Evolutionary conservation across 352 stramenopile species (phyloP), one percentile per base, ranked within the genome.

Genomic region (Phytophthora pisi): DNA sequence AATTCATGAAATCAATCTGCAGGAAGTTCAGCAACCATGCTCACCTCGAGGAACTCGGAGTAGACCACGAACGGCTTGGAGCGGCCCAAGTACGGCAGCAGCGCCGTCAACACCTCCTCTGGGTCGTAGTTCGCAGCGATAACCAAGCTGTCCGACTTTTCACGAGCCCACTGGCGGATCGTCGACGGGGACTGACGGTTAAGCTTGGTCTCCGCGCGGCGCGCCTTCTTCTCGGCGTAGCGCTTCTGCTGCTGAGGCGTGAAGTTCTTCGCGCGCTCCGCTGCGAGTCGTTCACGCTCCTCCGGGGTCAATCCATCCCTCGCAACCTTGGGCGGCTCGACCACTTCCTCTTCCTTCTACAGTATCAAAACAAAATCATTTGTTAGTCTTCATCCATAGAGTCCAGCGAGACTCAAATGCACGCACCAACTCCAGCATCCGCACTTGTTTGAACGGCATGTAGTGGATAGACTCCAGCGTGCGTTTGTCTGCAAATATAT

Each of bases 1-100:
- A 30, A 30, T 30, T 30, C 26, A 30, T 7, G 26, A 30, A 6
- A 30, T 30, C 26, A 30, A 30, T 30, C 26, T 30, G 26, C 26
- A 30, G 11, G 50, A 11, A 23, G 46, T 13, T 43, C 9, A 16
- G 23, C 15, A 34, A 13, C 20, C 52, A 54, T 28, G 30, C 66
- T 61, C 36, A 85, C 77, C 77, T 95, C 86, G 5, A 98, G 80
- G 71, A 95, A 98, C 80, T 99, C 95, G 36, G 83, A 97, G 80
- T 97, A 99, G 18, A 99, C 79, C n/a, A 98, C 94, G 75, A 99
- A 98, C 2, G 95, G 93, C 58, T 94, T 97, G 5, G 91, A 97
- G 18, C 86, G 84, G 24, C 79, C 86, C 28, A 99, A 78, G 65
- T 96, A 98, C 23, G 91, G 91, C 46, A 98, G 68, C 50, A 99